These are phyloP conservation scores for Gossypium gossypioides DNA, from an alignment of 441 rosid species.

Conservation along the genomic window DNA sequence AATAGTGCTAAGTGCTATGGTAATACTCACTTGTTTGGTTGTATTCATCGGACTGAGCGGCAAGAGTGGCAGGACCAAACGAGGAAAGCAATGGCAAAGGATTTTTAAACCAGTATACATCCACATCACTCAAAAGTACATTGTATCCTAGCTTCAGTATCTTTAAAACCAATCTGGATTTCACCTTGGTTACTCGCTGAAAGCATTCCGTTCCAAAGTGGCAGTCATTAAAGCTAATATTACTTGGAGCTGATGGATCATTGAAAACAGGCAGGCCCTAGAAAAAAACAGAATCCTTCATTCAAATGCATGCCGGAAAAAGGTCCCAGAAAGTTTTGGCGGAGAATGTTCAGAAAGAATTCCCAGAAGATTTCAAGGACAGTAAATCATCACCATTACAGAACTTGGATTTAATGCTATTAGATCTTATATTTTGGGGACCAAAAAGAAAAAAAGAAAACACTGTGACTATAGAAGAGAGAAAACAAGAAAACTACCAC, in stretches of 20 bases:
- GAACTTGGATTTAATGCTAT: neutral
- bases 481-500: neutral
- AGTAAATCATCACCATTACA: neutral
- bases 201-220: slow-evolving; percentile 91
- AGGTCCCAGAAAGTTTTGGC: neutral
- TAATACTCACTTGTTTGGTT: slow-evolving; percentile 47
- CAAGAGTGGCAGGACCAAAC: slow-evolving; percentile 68
- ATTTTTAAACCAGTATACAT: slow-evolving; percentile 78
- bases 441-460: neutral
- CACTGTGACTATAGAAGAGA: neutral
- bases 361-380: slow-evolving; percentile 6
- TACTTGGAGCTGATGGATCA: slow-evolving; percentile 64
- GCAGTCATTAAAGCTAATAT: slow-evolving; percentile 80
- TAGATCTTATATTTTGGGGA: neutral
- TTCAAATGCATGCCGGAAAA: slow-evolving; percentile 9
- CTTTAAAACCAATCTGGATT: slow-evolving; percentile 77
- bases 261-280: slow-evolving; percentile 81
- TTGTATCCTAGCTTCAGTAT: slow-evolving; percentile 77
- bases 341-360: slow-evolving; percentile 1
- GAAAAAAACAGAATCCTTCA: slow-evolving; percentile 12
- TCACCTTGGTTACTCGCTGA: slow-evolving; percentile 82
- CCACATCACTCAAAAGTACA: slow-evolving; percentile 80
- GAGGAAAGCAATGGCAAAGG: slow-evolving; percentile 61
- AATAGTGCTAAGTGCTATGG: slow-evolving; percentile 1
- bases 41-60: slow-evolving; percentile 81